These are phyloP conservation scores for Prunus mume DNA, from an alignment of 306 rosid genomes.

Conservation along the genomic window DNA sequence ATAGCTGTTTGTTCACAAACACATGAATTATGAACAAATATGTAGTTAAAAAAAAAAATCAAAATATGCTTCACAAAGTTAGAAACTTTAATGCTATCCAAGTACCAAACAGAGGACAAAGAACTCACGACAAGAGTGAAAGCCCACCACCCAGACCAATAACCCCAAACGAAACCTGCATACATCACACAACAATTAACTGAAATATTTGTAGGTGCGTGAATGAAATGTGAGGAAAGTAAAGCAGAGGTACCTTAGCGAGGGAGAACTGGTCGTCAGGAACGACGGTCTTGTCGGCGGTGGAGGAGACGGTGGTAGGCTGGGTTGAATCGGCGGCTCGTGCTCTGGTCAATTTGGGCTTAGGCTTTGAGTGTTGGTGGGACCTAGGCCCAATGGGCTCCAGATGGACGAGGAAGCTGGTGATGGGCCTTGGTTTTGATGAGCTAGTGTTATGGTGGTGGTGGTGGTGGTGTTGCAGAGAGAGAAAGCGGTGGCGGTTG, in stretches of 20 bases:
- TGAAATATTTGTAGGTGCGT: neutral
- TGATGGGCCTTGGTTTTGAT: slow-evolving; percentile 7
- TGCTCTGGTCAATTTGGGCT: slow-evolving; percentile 23
- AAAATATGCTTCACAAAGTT: neutral
- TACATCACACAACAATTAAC: neutral
- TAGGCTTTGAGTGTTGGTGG: slow-evolving; percentile 6
- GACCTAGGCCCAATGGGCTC: slow-evolving; percentile 14
- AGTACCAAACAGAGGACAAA: neutral
- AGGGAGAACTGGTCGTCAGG: slow-evolving; percentile 67
- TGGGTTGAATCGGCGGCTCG: slow-evolving; percentile 72
- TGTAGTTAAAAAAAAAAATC: neutral
- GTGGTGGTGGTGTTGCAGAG: slow-evolving; percentile 8
- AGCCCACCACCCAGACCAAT: slow-evolving; percentile 75
- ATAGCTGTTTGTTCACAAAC: slow-evolving; percentile 44
- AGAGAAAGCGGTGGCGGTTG: slow-evolving; percentile 25
- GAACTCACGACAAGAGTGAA: slow-evolving; percentile 69
- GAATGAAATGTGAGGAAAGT: neutral
- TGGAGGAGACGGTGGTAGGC: slow-evolving; percentile 42
- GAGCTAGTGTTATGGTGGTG: neutral
- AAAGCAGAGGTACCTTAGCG: slow-evolving; percentile 46
- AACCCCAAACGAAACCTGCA: slow-evolving; percentile 85
- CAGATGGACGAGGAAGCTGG: slow-evolving; percentile 21
- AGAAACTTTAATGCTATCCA: neutral
- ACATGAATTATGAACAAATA: neutral
- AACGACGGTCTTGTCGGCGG: slow-evolving; percentile 36